Evolutionary conservation across 164 flowering plant genomes (phyloP).

Genomic region (Chimonanthus salicifolius): DNA sequence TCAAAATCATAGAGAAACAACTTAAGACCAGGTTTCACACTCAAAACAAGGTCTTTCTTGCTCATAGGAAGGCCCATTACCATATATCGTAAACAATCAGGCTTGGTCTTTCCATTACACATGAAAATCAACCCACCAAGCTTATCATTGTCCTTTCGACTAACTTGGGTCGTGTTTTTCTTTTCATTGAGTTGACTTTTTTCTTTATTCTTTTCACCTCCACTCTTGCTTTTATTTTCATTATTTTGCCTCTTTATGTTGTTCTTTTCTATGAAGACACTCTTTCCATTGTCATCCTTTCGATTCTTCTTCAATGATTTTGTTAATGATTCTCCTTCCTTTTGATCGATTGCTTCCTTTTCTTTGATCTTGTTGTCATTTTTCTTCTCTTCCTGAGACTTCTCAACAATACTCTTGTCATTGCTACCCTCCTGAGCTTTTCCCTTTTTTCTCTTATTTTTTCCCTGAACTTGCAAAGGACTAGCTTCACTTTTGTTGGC

Average conservation of each 20-base stretch:
- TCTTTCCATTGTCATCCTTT: not conserved
- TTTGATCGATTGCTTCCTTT: constrained; percentile 13
- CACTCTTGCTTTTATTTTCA: not conserved
- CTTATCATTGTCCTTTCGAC: constrained; percentile 19
- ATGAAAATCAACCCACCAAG: constrained; percentile 19
- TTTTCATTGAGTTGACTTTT: constrained; percentile 16
- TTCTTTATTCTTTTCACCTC: constrained; percentile 13
- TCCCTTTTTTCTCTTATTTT: constrained; percentile 10
- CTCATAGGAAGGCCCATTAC: constrained; percentile 17
- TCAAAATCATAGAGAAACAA: constrained; percentile 20
- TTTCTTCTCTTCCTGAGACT: not conserved
- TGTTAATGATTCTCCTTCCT: not conserved
- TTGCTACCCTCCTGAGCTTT: constrained; percentile 6
- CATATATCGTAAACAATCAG: constrained; percentile 16
- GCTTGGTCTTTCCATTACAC: constrained; percentile 16
- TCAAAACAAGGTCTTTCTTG: constrained; percentile 5
- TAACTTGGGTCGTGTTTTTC: constrained; percentile 10
- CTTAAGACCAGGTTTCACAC: constrained; percentile 16
- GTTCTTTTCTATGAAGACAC: not conserved
- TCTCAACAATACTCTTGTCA: constrained; percentile 7
- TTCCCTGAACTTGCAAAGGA: constrained; percentile 1
- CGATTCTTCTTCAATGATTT: no score
- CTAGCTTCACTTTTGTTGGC: not conserved
- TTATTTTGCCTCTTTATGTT: not conserved
- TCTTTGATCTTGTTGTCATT: constrained; percentile 16